Evolutionary conservation across 129 eudicot genomes (phyloP).

Genomic region (Lonicera japonica): DNA sequence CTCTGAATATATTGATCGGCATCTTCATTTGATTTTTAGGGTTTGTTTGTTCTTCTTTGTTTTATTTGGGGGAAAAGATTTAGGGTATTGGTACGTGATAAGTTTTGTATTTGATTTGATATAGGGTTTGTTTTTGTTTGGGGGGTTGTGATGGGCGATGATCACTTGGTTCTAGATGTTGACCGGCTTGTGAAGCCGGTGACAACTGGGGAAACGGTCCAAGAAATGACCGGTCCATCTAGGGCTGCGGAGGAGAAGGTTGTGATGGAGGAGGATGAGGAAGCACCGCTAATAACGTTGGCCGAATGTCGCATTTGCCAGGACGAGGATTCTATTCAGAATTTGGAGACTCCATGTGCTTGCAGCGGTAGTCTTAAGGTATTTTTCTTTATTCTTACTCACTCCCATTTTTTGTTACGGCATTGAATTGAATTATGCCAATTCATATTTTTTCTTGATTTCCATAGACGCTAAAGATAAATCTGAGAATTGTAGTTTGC

Average conservation of each 20-base stretch:
- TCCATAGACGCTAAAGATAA: background rate
- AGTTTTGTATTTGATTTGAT: constrained; percentile 3
- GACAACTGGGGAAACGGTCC: constrained; percentile 15
- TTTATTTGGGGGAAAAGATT: too few relatives aligned
- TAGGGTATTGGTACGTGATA: background rate
- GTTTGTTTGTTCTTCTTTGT: too few relatives aligned
- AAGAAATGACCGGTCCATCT: constrained; percentile 35
- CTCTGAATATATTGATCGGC: background rate
- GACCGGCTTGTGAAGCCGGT: constrained; percentile 50
- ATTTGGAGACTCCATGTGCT: constrained; percentile 77
- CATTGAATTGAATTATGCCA: too few relatives aligned
- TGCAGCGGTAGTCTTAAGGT: constrained; percentile 98
- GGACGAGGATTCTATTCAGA: constrained; percentile 68
- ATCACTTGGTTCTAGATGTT: constrained; percentile 48
- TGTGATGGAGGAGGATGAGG: constrained; percentile 52
- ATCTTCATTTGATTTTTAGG: background rate
- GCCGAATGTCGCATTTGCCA: constrained; percentile 98
- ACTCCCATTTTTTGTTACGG: background rate
- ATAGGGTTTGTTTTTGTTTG: constrained; percentile 2
- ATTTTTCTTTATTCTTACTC: background rate
- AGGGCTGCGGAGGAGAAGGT: constrained; percentile 14
- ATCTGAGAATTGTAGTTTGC: too few relatives aligned
- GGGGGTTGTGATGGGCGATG: constrained; percentile 20
- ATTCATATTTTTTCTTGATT: too few relatives aligned
- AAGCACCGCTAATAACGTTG: constrained; percentile 56